phyloP scores from a whole-genome alignment of 129 eudicot genomes.

The Escallonia herrerae region DNA sequence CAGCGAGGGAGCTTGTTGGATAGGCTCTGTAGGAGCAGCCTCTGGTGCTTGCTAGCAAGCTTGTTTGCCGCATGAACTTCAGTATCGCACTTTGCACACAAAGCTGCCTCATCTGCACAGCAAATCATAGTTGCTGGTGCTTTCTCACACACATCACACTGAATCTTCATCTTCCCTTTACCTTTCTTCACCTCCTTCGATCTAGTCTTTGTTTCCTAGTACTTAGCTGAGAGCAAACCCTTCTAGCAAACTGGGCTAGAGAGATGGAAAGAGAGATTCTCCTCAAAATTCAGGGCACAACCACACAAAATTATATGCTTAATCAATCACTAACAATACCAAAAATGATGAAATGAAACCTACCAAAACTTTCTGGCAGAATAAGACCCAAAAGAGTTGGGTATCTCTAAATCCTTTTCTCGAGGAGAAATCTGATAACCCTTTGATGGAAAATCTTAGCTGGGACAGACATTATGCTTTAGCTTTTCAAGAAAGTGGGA shows the following conservation, averaged over 20 bases:
- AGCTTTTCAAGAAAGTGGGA: not conserved
- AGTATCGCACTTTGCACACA: conserved; percentile 76
- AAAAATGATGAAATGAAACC: no score
- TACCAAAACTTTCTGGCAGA: no score
- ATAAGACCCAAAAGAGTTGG: not conserved
- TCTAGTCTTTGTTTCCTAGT: not conserved
- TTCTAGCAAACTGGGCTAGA: no score
- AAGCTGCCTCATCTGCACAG: conserved; percentile 98
- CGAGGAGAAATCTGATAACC: no score
- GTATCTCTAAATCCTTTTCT: no score
- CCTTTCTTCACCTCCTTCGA: not conserved
- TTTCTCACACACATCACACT: conserved; percentile 97
- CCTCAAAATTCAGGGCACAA: conserved; percentile 8
- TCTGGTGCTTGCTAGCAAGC: conserved; percentile 94
- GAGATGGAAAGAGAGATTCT: not conserved
- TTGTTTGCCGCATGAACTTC: conserved; percentile 96
- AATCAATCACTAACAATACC: no score
- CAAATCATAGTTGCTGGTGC: conserved; percentile 91
- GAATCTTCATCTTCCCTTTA: conserved; percentile 65
- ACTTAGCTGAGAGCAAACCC: not conserved
- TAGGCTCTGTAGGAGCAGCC: conserved; percentile 61
- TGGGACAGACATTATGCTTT: not conserved
- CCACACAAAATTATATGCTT: not conserved
- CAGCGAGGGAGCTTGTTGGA: conserved; percentile 88
- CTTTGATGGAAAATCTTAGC: not conserved